These are phyloP conservation scores for Cucurbita maxima DNA, from an alignment of 306 rosid species.

Conservation along the genomic window DNA sequence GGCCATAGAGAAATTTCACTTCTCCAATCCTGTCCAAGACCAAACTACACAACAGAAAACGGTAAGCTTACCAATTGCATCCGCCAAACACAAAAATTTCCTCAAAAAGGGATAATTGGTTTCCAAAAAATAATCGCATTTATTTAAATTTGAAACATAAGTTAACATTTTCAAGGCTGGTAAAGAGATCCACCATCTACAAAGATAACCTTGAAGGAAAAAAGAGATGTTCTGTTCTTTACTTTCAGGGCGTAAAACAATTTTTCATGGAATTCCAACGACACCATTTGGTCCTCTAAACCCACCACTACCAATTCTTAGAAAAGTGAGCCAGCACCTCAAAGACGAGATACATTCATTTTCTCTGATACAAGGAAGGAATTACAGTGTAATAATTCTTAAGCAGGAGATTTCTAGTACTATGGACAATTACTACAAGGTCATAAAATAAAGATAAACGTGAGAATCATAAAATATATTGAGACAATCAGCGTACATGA, in stretches of 20 bases:
- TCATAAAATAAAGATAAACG: background rate
- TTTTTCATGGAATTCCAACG: background rate
- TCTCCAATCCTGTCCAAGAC: conserved; percentile 46
- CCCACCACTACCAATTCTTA: background rate
- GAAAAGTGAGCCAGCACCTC: background rate
- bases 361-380: background rate
- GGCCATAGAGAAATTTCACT: conserved; percentile 71
- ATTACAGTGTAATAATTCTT: no score
- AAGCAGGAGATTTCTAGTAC: no score
- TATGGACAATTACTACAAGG: background rate
- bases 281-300: background rate
- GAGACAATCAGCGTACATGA: background rate
- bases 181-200: background rate
- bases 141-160: background rate
- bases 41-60: conserved; percentile 40
- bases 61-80: conserved; percentile 9
- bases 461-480: background rate
- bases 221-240: background rate
- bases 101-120: background rate
- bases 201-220: background rate
- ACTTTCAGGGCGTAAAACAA: background rate
- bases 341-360: background rate
- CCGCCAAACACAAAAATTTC: background rate
- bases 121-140: background rate
- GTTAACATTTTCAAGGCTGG: background rate